A percentile compares a stretch with the other conserved stretches of the same genome.
phyloP scores from a whole-genome alignment of 345 rosid genomes.

The Mercurialis annua region DNA sequence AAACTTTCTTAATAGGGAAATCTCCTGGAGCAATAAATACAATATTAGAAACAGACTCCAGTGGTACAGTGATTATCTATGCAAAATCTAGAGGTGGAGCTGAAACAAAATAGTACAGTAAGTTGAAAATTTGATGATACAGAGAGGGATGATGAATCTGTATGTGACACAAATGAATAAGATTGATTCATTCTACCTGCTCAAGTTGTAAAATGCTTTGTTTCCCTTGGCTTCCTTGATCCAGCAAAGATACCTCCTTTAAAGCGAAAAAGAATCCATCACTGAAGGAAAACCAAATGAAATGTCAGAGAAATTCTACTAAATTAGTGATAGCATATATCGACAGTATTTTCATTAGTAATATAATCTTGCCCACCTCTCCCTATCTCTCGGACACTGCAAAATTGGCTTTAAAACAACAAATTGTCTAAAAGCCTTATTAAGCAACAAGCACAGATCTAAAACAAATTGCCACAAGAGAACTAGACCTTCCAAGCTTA shows the following conservation, averaged over 20 bases:
- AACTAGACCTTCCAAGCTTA: neutral
- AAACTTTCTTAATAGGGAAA: constrained; percentile 24
- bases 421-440: neutral
- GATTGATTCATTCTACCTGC: constrained; percentile 19
- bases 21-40: constrained; percentile 22
- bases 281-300: constrained; percentile 6
- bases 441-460: neutral
- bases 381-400: neutral
- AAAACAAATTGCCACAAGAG: no score
- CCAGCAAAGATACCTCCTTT: constrained; percentile 31
- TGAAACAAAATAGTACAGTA: neutral
- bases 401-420: neutral
- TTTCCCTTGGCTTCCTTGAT: constrained; percentile 29
- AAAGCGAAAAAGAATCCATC: constrained; percentile 33
- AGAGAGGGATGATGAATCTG: neutral
- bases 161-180: neutral
- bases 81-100: neutral
- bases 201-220: constrained; percentile 29
- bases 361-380: neutral
- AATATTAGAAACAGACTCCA: neutral
- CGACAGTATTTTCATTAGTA: neutral
- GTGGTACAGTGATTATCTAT: neutral
- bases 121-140: neutral
- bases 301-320: neutral
- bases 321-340: neutral